These are phyloP conservation scores for Lophiostoma macrostomum DNA, from an alignment of 495 filamentous ascomycete genomes.

Conservation along the genomic window DNA sequence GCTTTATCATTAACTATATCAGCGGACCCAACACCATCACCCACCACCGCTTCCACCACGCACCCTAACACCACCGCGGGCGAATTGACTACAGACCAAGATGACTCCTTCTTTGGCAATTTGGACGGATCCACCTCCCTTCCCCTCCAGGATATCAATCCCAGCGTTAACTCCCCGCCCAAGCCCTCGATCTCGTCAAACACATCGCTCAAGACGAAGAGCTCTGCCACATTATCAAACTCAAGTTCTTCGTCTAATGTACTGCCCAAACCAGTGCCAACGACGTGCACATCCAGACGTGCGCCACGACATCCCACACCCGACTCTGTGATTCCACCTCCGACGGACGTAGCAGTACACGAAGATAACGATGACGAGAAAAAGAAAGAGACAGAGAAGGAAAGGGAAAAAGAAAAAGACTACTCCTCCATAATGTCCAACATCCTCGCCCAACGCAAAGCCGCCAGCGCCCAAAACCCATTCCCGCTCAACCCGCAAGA, in stretches of 20 bases:
- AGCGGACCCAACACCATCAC: neutral
- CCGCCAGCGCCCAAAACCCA: conserved; percentile 6
- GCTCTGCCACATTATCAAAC: conserved; percentile 6
- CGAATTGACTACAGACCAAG: neutral
- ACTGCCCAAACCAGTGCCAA: conserved; percentile 4
- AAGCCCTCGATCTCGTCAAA: conserved; percentile 23
- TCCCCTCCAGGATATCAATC: conserved; percentile 31
- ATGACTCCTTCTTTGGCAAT: neutral
- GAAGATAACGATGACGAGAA: neutral
- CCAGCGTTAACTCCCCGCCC: conserved; percentile 31
- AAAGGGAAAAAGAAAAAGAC: conserved; percentile 6
- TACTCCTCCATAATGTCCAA: conserved; percentile 10
- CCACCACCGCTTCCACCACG: conserved; percentile 8
- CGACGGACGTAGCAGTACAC: neutral
- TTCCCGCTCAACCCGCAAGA: neutral
- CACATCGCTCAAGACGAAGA: conserved; percentile 1
- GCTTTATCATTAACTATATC: too few relatives aligned
- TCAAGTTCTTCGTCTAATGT: conserved; percentile 9
- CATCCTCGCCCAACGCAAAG: conserved; percentile 21
- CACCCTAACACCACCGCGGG: neutral
- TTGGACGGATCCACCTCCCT: conserved; percentile 12
- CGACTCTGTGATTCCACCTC: conserved; percentile 16
- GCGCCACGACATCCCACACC: conserved; percentile 6
- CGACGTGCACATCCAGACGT: neutral
- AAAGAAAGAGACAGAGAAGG: neutral